phyloP scores from a whole-genome alignment of 73 alveolate species.

The Tetrahymena elliotti region DNA sequence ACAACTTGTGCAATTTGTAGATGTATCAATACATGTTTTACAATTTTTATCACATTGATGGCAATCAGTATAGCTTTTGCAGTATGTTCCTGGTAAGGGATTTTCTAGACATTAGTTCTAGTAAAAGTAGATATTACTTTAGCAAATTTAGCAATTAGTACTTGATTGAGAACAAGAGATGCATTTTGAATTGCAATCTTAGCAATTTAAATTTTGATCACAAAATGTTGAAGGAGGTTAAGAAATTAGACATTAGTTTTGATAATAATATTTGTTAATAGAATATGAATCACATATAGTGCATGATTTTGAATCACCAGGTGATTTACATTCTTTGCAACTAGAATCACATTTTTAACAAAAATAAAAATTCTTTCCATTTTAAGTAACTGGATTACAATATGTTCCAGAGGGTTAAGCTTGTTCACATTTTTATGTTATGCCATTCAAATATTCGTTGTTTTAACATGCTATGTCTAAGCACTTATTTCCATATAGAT shows the following conservation, averaged over 20 bases:
- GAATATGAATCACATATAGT: background rate
- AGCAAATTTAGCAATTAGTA: background rate
- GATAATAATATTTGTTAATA: too few species aligned
- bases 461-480: background rate
- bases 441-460: background rate
- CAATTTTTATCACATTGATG: background rate
- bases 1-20: background rate
- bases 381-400: background rate
- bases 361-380: background rate
- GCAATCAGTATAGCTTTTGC: background rate
- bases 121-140: too few species aligned
- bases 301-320: background rate
- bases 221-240: background rate
- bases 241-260: background rate
- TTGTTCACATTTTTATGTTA: background rate
- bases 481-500: background rate
- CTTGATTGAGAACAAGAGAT: background rate
- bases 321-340: background rate
- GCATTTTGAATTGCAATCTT: background rate
- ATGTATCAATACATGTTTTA: background rate
- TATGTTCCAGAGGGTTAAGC: background rate
- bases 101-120: background rate
- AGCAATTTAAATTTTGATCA: background rate
- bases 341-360: background rate
- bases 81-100: background rate